These are phyloP conservation scores for Gentiana straminea DNA, from an alignment of 257 asterid genomes.

Conservation along the genomic window DNA sequence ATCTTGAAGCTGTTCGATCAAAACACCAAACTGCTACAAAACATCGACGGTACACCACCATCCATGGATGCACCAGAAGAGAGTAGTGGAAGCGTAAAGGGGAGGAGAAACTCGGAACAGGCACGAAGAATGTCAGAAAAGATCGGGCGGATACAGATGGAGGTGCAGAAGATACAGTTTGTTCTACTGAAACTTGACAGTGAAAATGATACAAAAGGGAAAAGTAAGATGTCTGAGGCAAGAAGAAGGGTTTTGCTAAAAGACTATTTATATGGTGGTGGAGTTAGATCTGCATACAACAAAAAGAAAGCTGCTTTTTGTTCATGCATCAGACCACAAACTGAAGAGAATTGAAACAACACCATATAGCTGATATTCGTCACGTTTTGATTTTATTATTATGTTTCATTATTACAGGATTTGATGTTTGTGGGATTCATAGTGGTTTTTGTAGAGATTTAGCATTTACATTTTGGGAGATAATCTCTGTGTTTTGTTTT, in stretches of 20 bases:
- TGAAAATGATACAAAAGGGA: conserved; percentile 23
- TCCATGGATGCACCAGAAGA: conserved; percentile 53
- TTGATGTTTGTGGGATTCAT: too few species aligned
- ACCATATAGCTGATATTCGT: too few species aligned
- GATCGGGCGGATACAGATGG: conserved; percentile 45
- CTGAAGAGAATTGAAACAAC: conserved; percentile 21
- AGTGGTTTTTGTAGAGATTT: too few species aligned
- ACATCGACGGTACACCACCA: conserved; percentile 38
- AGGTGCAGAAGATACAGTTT: conserved; percentile 46
- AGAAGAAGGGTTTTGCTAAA: conserved; percentile 31
- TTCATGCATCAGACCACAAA: conserved; percentile 34
- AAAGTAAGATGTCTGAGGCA: conserved; percentile 18
- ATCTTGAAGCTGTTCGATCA: conserved; percentile 62
- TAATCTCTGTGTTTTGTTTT: too few species aligned
- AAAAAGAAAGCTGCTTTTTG: conserved; percentile 33
- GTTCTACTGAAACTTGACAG: conserved; percentile 33
- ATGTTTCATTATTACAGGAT: too few species aligned
- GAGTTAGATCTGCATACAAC: conserved; percentile 15
- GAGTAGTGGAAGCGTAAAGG: conserved; percentile 29
- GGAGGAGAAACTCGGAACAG: conserved; percentile 51
- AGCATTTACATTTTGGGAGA: too few species aligned
- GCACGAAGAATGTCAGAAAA: conserved; percentile 39
- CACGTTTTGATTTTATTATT: too few species aligned
- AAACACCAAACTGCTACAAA: conserved; percentile 55
- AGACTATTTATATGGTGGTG: conserved; percentile 40